Evolutionary conservation across 2,329 filamentous ascomycete species (phyloP).

Genomic region (Trichoderma citrinoviride): DNA sequence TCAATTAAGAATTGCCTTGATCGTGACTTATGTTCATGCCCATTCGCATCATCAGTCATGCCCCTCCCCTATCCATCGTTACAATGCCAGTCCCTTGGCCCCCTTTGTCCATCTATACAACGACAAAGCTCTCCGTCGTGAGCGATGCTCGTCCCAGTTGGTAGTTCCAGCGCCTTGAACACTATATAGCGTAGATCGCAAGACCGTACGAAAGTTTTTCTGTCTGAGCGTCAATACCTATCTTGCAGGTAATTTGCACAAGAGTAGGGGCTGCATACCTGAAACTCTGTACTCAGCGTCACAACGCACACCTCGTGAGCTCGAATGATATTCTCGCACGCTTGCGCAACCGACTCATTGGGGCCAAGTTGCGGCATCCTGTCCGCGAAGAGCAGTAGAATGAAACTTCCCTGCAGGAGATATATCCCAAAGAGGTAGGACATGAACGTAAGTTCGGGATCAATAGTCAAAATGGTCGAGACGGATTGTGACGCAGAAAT

Average conservation of each 20-base stretch:
- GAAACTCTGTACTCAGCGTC: conserved; percentile 49
- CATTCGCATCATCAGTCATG: neutral
- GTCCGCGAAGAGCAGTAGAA: conserved; percentile 49
- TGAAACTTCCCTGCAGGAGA: conserved; percentile 50
- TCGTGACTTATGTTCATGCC: neutral
- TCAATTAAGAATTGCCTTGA: neutral
- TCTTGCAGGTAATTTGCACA: neutral
- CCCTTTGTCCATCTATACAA: conserved; percentile 51
- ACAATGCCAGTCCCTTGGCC: conserved; percentile 36
- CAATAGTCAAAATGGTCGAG: conserved; percentile 45
- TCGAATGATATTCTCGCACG: conserved; percentile 49
- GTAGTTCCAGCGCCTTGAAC: conserved; percentile 42
- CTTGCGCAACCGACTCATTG: conserved; percentile 46
- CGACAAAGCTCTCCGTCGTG: conserved; percentile 48
- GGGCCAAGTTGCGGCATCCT: conserved; percentile 47
- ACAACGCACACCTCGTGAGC: conserved; percentile 52
- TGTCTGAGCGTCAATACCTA: conserved; percentile 26
- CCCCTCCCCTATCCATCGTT: conserved; percentile 2
- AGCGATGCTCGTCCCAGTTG: conserved; percentile 44
- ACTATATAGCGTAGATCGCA: conserved; percentile 48
- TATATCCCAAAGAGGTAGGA: conserved; percentile 54
- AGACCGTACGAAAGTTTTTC: conserved; percentile 55
- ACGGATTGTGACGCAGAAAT: conserved; percentile 47
- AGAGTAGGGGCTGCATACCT: conserved; percentile 33
- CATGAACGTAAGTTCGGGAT: conserved; percentile 52